phyloP scores from a whole-genome alignment of 2,329 filamentous ascomycete genomes.

The Lachnellula hyalina region DNA sequence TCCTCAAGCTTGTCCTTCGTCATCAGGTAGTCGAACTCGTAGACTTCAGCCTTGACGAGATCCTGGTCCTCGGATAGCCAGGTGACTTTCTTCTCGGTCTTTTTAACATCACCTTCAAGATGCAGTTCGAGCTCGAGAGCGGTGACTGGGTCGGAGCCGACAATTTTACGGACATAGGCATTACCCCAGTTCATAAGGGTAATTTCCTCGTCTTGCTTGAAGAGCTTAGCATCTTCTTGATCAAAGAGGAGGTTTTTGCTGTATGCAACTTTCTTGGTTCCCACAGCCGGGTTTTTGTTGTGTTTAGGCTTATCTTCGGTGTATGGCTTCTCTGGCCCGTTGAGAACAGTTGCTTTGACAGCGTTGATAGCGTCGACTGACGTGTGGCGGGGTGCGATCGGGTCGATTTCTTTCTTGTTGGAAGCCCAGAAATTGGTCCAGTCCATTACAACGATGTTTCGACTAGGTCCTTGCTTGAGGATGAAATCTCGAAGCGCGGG shows the following conservation, averaged over 20 bases:
- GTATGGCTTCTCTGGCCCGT: constrained; percentile 55
- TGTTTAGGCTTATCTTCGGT: constrained; percentile 79
- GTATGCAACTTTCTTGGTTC: constrained; percentile 79
- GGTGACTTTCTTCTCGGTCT: constrained; percentile 93
- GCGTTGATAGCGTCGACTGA: constrained; percentile 65
- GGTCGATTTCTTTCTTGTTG: constrained; percentile 83
- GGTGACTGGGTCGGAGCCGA: constrained; percentile 55
- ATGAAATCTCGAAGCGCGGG: constrained; percentile 78
- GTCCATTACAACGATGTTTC: constrained; percentile 79
- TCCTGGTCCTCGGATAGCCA: constrained; percentile 80
- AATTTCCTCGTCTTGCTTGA: constrained; percentile 83
- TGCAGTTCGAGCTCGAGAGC: constrained; percentile 79
- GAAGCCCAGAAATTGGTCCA: constrained; percentile 65
- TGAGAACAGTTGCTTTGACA: constrained; percentile 65
- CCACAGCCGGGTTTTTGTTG: constrained; percentile 80
- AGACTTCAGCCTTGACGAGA: constrained; percentile 76
- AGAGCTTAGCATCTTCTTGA: constrained; percentile 77
- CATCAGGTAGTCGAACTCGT: constrained; percentile 92
- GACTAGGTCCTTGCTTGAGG: constrained; percentile 75
- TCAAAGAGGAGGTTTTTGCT: constrained; percentile 74
- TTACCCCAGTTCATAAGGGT: constrained; percentile 98
- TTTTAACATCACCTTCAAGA: constrained; percentile 87
- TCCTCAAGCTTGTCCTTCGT: constrained; percentile 92
- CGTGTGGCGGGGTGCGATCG: constrained; percentile 67
- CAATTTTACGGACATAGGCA: constrained; percentile 67